Base-by-base conservation (phyloP, 1,139 yeast genomes). In the Zhuliangozyma parablackwelliae region DNA sequence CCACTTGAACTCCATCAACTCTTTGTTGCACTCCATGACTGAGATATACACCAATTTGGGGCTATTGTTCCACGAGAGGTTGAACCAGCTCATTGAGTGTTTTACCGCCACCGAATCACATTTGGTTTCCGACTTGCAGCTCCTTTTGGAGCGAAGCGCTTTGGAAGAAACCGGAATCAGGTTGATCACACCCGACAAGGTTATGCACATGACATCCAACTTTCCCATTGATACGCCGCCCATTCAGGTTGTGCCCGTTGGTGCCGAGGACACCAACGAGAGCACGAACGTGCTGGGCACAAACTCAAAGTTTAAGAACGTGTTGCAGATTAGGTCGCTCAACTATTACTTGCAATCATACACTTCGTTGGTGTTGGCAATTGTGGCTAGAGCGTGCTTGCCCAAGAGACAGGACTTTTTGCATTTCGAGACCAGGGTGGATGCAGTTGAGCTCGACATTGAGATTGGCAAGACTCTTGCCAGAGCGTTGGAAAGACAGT, bases 91-190 rank as follows among this genome's bases (percentile, higher is more conserved):
- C 21, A 57, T 75, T 6, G 61, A 61, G 2, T 57, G 65, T 20
- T 75, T 82, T 48, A 60, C 63, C 3, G 51, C 51, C 11, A 64
- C 62, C 2, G 55, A 56, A 3, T 36, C 55, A 21, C 32, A 38
- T 3, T 38, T 61, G n/a, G 42, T 66, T 5, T 38, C 43, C 1
- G 57, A 63, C 21, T 51, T 82, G 36, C 69, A 75, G 0, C 39
- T 50, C 12, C 54, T 82, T 12, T 65, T 78, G 37, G 64, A 72
- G 40, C 65, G 82, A 41, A 59, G 74, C 21, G 61, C 76, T 0
- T 45, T 72, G 10, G 94, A 83, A 55, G 90, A 82, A 46, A 71
- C 72, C 31, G 50, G 64, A 4, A 48, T 82, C 12, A 69, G 82
- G 25, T 48, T 69, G 0, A 46, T 53, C 2, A 62, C 77, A 37